phyloP scores from a whole-genome alignment of 2,329 filamentous ascomycete genomes.

The Colletotrichum cordylinicola region DNA sequence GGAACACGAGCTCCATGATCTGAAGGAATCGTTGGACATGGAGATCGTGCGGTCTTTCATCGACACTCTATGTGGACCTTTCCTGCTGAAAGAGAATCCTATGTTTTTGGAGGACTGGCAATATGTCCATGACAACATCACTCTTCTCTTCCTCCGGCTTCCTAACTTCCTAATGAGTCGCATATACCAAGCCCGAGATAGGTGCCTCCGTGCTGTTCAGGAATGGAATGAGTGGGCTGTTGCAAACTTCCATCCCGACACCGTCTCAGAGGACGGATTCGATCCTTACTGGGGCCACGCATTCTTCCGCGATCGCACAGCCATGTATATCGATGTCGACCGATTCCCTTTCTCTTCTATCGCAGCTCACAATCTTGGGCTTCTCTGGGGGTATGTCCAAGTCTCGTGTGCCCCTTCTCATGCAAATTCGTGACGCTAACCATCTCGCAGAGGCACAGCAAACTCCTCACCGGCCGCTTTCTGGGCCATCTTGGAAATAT shows the following conservation, averaged over 20 bases:
- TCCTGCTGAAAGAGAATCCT: not conserved
- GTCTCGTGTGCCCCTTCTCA: rapidly evolving
- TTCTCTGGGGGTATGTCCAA: not conserved
- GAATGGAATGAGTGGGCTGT: not conserved
- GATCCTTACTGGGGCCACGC: not conserved
- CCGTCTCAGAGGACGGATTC: not conserved
- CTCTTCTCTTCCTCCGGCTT: not conserved
- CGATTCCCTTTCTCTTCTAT: not conserved
- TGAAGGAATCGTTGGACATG: not conserved
- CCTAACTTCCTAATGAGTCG: not conserved
- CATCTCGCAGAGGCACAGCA: not conserved
- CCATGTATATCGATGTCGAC: not conserved
- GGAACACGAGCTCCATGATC: not conserved
- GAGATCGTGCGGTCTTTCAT: not conserved
- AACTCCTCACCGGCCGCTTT: not conserved
- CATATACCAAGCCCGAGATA: not conserved
- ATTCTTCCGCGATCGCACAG: not conserved
- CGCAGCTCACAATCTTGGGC: not conserved
- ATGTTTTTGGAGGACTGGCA: not conserved
- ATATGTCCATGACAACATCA: not conserved
- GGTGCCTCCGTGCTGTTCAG: not conserved
- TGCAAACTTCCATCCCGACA: not conserved
- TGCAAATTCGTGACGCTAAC: not conserved
- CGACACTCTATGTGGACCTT: not conserved
- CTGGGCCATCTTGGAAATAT: not conserved